Percentiles rank a stretch among this genome's conserved stretches.
These are phyloP conservation scores for Colletotrichum cordylinicola DNA, from an alignment of 2,329 filamentous ascomycete genomes.

Conservation along the genomic window DNA sequence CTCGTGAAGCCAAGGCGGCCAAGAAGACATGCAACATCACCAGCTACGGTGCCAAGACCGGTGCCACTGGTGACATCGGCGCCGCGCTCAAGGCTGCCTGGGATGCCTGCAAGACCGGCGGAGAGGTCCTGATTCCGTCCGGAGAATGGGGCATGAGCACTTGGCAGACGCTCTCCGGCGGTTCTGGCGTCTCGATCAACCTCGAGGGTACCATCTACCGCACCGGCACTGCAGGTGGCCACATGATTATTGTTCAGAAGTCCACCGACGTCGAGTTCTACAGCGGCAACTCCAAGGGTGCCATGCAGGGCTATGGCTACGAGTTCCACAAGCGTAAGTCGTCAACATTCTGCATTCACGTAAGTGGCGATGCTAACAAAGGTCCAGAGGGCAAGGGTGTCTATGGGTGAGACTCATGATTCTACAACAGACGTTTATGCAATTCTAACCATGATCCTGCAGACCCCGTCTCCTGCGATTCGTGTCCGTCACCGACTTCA, in stretches of 20 bases:
- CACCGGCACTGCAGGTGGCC: constrained; percentile 24
- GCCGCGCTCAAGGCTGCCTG: constrained; percentile 31
- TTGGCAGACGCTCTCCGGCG: constrained; percentile 50
- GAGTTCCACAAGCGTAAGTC: constrained; percentile 40
- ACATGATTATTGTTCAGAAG: constrained; percentile 22
- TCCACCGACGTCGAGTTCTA: constrained; percentile 52
- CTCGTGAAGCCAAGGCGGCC: constrained; percentile 29
- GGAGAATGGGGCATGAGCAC: constrained; percentile 52
- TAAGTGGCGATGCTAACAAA: not conserved
- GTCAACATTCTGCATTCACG: not conserved
- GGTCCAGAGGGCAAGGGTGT: constrained; percentile 2
- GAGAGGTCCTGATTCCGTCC: constrained; percentile 51
- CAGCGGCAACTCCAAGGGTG: constrained; percentile 44
- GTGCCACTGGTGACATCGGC: constrained; percentile 48
- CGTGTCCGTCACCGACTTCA: constrained; percentile 48
- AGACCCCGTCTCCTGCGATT: constrained; percentile 48
- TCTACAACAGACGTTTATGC: not conserved
- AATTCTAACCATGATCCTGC: not conserved
- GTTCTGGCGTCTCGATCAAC: constrained; percentile 51
- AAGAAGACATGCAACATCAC: constrained; percentile 51
- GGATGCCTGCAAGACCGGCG: constrained; percentile 49
- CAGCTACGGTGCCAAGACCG: constrained; percentile 53
- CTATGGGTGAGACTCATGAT: not conserved
- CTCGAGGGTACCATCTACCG: constrained; percentile 43
- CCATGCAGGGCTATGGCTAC: constrained; percentile 53